Conservation (phyloP, 768 basidiomycete species). For the Agrocybe pediades region DNA sequence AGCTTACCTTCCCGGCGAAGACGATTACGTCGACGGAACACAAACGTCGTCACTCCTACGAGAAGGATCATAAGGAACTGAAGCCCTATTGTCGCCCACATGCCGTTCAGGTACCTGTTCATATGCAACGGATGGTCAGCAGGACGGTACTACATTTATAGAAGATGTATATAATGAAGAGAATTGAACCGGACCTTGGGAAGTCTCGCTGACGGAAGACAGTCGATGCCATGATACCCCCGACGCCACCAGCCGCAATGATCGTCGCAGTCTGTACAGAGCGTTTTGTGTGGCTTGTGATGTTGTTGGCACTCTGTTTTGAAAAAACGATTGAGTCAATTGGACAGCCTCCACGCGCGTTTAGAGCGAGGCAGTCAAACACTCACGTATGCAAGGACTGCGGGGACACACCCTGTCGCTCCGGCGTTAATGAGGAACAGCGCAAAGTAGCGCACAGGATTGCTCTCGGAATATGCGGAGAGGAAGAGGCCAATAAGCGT, state of each 20-base stretch:
- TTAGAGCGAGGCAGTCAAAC: too few species aligned
- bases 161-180: neutral
- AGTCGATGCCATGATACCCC: conserved; percentile 40
- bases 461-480: conserved; percentile 26
- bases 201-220: conserved; percentile 37
- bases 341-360: too few species aligned
- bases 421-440: conserved; percentile 36
- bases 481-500: conserved; percentile 32
- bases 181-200: conserved; percentile 24
- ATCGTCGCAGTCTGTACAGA: conserved; percentile 37
- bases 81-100: conserved; percentile 37
- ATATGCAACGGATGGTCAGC: neutral
- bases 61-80: conserved; percentile 34
- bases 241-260: conserved; percentile 37
- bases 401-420: conserved; percentile 34
- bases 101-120: conserved; percentile 30
- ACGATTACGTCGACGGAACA: conserved; percentile 30
- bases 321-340: too few species aligned
- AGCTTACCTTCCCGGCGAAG: conserved; percentile 31
- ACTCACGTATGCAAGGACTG: conserved; percentile 38
- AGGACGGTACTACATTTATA: neutral
- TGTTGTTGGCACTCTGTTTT: conserved; percentile 35
- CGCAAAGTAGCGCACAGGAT: conserved; percentile 34
- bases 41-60: conserved; percentile 26
- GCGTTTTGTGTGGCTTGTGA: conserved; percentile 38